Percentiles rank a stretch among this genome's conserved stretches.
phyloP scores from a whole-genome alignment of 768 basidiomycete species.

The Auricularia cornea region DNA sequence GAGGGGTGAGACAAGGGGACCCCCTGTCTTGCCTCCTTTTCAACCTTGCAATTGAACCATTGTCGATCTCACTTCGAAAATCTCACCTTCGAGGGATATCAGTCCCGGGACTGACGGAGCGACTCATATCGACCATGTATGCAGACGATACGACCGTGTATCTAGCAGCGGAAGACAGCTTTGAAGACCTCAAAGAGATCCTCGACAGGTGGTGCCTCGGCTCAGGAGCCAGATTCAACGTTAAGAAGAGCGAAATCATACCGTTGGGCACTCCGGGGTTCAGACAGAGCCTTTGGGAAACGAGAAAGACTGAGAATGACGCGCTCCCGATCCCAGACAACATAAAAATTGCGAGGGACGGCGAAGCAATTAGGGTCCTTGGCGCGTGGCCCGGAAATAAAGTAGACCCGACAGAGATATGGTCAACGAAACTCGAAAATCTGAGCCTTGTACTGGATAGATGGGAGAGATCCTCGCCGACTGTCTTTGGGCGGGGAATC shows the following conservation, averaged over 20 bases:
- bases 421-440: slow-evolving; percentile 7
- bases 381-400: neutral
- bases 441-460: neutral
- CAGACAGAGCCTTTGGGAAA: too few species aligned
- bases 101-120: neutral
- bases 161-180: neutral
- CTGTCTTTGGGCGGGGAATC: neutral
- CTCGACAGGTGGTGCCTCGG: neutral
- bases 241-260: neutral
- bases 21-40: slow-evolving; percentile 12
- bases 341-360: slow-evolving; percentile 3
- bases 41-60: slow-evolving; percentile 11
- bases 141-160: neutral
- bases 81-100: neutral
- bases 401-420: neutral
- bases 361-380: slow-evolving; percentile 4
- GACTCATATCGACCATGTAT: neutral
- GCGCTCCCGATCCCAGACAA: neutral
- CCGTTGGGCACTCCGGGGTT: neutral
- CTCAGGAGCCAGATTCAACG: neutral
- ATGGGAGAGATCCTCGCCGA: neutral
- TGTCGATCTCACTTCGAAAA: slow-evolving; percentile 1
- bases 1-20: slow-evolving; percentile 4
- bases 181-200: neutral
- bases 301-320: neutral